phyloP scores from a whole-genome alignment of 768 basidiomycete genomes.

The Lactifluus volemus region DNA sequence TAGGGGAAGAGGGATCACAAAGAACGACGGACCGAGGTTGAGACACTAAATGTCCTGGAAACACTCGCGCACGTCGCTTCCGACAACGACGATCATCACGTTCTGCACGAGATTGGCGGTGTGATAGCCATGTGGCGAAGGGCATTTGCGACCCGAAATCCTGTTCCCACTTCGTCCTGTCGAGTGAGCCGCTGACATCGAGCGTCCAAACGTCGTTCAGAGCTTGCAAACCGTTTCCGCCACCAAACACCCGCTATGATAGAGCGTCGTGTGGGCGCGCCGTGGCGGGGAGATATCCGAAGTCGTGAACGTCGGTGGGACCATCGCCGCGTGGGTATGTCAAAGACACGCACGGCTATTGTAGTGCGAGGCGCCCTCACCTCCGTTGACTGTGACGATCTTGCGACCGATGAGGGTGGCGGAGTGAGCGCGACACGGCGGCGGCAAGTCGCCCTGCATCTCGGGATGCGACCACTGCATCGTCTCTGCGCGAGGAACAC shows the following conservation, averaged over 20 bases:
- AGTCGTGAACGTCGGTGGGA: conserved; percentile 29
- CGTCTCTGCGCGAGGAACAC: conserved; percentile 44
- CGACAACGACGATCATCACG: conserved; percentile 83
- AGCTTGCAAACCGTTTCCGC: conserved; percentile 85
- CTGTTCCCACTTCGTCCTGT: conserved; percentile 49
- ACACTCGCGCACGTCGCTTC: conserved; percentile 82
- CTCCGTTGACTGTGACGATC: conserved; percentile 82
- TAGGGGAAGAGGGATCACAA: too few relatives aligned
- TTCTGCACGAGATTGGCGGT: conserved; percentile 81
- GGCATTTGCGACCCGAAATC: conserved; percentile 43
- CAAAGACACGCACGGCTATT: conserved; percentile 78
- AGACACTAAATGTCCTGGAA: conserved; percentile 86
- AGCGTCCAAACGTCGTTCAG: conserved; percentile 87
- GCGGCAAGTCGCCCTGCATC: conserved; percentile 67
- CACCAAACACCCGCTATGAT: conserved; percentile 75
- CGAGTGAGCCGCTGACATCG: conserved; percentile 43
- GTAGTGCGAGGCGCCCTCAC: conserved; percentile 74
- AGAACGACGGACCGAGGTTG: conserved; percentile 57
- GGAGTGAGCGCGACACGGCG: conserved; percentile 81
- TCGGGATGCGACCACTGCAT: conserved; percentile 84
- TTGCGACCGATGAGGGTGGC: conserved; percentile 75
- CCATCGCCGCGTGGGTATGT: conserved; percentile 69
- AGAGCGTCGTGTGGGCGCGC: conserved; percentile 78
- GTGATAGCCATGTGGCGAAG: conserved; percentile 79
- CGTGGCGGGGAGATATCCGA: conserved; percentile 38